Evolutionary conservation across 352 stramenopile genomes (phyloP), one percentile per base, ranked within the genome.

Genomic region (Blastocystis sp.): DNA sequence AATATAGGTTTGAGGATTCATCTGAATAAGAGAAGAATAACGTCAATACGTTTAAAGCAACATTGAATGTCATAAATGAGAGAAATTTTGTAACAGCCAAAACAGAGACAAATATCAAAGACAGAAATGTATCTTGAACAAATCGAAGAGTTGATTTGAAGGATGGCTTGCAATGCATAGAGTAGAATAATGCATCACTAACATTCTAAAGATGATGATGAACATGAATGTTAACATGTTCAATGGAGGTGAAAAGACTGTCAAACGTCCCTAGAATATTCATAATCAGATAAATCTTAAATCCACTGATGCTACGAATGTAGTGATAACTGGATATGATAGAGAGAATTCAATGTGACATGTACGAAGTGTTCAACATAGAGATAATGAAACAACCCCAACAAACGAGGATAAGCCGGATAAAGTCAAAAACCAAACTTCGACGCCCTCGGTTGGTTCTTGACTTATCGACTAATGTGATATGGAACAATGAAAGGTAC

Each of bases 251-350:
- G 61, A 73, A 39, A 14, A 73, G 61, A 46, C 32, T 37, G 61
- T 73, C 61, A 46, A 73, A 73, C 16, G 61, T 73, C 9, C 61
- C 61, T 39, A 73, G 61, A n/a, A 73, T 73, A 39, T 19, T 73
- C 12, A 73, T 73, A 39, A 73, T 73, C 61, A 73, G 61, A 46
- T 73, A 73, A 14, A 46, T 73, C 61, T 73, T 73, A 39, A 73
- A 73, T 29, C 61, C 61, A 39, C 61, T 73, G 61, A 73, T 73
- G 32, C 61, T 73, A 16, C 61, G 61, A 46, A 73, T 73, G 61
- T 73, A 73, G 32, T 73, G 61, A n/a, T 73, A 73, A 14, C 61
- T 73, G 24, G 5, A n/a, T 37, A 19, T 27, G n/a, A 12, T 16
- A 29, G 32, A 46, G 7, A 12, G n/a, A 11, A 73, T 16, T 7